Percentiles rank a stretch among this genome's conserved stretches.
These are phyloP conservation scores for Arthonia radiata DNA, from an alignment of 495 filamentous ascomycete species.

Conservation along the genomic window DNA sequence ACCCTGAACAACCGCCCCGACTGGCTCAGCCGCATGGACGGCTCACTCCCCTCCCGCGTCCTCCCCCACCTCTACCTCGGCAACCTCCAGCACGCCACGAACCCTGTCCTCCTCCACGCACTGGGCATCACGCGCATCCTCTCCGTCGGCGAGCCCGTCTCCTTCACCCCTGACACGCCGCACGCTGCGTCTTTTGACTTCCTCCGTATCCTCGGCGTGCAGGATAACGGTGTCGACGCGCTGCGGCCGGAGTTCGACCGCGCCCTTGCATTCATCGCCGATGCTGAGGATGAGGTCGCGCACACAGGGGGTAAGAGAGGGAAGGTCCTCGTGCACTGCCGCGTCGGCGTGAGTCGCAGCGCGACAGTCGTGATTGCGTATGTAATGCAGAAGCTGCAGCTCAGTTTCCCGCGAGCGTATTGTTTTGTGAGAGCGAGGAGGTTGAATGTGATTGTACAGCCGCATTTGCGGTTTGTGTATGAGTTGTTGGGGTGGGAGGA, in stretches of 20 bases:
- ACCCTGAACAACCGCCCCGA: conserved; percentile 32
- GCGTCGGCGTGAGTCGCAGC: conserved; percentile 81
- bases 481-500: conserved; percentile 90
- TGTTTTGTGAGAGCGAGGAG: conserved; percentile 85
- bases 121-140: conserved; percentile 72
- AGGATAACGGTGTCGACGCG: conserved; percentile 91
- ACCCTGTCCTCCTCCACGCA: conserved; percentile 51
- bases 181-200: conserved; percentile 50
- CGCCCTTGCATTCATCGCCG: conserved; percentile 60
- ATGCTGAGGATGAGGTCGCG: conserved; percentile 2
- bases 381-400: conserved; percentile 56
- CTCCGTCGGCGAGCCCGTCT: conserved; percentile 76
- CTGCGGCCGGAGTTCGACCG: conserved; percentile 66
- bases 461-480: conserved; percentile 43
- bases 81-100: conserved; percentile 80
- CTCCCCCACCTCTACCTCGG: conserved; percentile 91
- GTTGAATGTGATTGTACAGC: conserved; percentile 53
- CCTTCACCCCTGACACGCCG: conserved; percentile 36
- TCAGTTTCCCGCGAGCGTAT: conserved; percentile 85
- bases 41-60: conserved; percentile 69
- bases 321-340: conserved; percentile 74
- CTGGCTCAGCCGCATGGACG: conserved; percentile 71
- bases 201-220: conserved; percentile 57
- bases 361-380: conserved; percentile 97
- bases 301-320: conserved; percentile 41